Conservation (phyloP, 352 stramenopile species). For the Phytophthora nicotianae region DNA sequence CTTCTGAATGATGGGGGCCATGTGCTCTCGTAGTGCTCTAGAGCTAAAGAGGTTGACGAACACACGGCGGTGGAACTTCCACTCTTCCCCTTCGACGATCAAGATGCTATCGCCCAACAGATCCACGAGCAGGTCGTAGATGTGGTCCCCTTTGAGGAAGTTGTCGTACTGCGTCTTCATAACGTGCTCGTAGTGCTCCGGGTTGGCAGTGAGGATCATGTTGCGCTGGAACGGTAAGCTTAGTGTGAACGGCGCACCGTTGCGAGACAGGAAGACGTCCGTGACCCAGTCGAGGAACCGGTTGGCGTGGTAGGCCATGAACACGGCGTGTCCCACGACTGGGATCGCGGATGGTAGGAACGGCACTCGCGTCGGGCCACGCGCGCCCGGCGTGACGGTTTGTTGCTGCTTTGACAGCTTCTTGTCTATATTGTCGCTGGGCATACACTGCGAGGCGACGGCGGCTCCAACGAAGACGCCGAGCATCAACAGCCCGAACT, state of each 20-base stretch:
- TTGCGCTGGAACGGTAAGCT: conserved; percentile 32
- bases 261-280: conserved; percentile 25
- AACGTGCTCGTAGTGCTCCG: conserved; percentile 55
- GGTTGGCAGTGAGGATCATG: conserved; percentile 36
- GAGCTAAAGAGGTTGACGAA: conserved; percentile 90
- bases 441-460: conserved; percentile 23
- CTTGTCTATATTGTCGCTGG: conserved; percentile 26
- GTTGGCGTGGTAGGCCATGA: conserved; percentile 29
- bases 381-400: conserved; percentile 28
- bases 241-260: conserved; percentile 29
- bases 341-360: conserved; percentile 40
- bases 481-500: conserved; percentile 28
- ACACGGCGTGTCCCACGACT: conserved; percentile 36
- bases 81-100: conserved; percentile 59
- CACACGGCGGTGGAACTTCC: conserved; percentile 76
- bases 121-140: conserved; percentile 48
- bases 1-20: conserved; percentile 50
- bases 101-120: conserved; percentile 82
- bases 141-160: conserved; percentile 70
- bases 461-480: conserved; percentile 23
- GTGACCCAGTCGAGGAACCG: conserved; percentile 42
- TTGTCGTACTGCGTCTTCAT: conserved; percentile 71
- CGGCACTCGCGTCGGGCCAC: conserved; percentile 14
- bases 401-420: conserved; percentile 28
- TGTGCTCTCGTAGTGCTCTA: conserved; percentile 48